Evolutionary conservation across 352 stramenopile species (phyloP), one percentile per base, ranked within the genome.

Genomic region (Phytophthora brassicae): DNA sequence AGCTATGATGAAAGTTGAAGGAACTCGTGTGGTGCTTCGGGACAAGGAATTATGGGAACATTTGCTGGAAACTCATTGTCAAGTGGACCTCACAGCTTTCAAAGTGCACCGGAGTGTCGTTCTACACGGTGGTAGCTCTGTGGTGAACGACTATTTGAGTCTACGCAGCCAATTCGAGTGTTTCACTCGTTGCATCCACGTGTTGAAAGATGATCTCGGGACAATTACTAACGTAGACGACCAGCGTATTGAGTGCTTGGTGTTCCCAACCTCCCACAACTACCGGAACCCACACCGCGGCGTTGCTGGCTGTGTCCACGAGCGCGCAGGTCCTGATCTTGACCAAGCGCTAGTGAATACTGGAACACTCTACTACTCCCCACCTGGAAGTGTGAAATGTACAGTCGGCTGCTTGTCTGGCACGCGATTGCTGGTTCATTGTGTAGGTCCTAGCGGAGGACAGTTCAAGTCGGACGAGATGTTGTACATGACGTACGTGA

Each of bases 401-500:
- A 89, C 83, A 0, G 67, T 76, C 16, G 81, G 75, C 2, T 88
- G 81, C 50, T 36, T 45, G 14, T 68, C 72, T 11, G 66, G 72
- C 4, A 58, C 84, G 20, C 61, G 71, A 5, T 50, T 83, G n/a
- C 56, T 93, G 16, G 69, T 89, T 7, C 84, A 93, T 49, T 89
- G 76, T 47, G 71, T 81, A 13, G 79, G 81, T 0, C 78, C 79
- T 12, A 52, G 31, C 0, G 39, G 17, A 5, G 28, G 28, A 17
- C 14, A 17, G 0, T 17, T 31, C 0, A 29, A 66, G 17, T 28
- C 64, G 6, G 56, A 63, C 9, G 12, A 41, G 1, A 20, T 74
- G 43, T 62, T 92, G 13, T 88, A 87, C 60, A 54, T 74, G 29
- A 75, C 78, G 49, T 92, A 90, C 49, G 45, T 77, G 17, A 77